Base-by-base conservation (phyloP, 2,329 filamentous ascomycete species). In the Didymosphaeria variabile region DNA sequence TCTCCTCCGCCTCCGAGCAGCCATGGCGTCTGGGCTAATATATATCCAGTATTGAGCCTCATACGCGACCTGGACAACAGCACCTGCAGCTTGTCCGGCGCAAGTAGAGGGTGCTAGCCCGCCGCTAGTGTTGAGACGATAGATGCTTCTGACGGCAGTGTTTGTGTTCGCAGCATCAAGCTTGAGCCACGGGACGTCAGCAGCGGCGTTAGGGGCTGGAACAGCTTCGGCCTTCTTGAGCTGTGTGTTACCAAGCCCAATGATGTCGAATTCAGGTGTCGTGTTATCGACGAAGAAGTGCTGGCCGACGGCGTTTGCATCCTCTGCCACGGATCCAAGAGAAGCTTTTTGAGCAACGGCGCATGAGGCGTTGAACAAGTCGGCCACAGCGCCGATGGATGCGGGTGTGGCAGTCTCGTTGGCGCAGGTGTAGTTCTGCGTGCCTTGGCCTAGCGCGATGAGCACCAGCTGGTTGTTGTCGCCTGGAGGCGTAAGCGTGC, bases 191-290 rank as follows among this genome's bases (percentile, higher is more conserved):
- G 90, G 75, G 2, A 97, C 92, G 10, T 91, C 84, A 34, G 76
- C 75, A n/a, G 83, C 85, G n/a, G 83, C 85, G 15, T 67, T 42
- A 0, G 93, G 93, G 0, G 94, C 92, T n/a, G 82, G 70, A 2
- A 85, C 81, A 1, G 84, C 81, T 58, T 83, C 85, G 59, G 85
- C 83, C 81, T 94, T 94, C 68, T 86, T 83, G 70, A 88, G 87
- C 23, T 86, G 86, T 59, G 88, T 84, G 47, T 90, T 90, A 42
- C 92, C 82, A 0, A 82, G 74, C 1, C 85, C 88, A 76, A 91
- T 85, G 64, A 97, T 85, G 79, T 94, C 86, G 83, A 98, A 98
- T 78, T 90, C 90, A 0, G 94, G 91, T 0, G 91, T 92, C 1
- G 87, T 90, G 40, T 78, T 72, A 72, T 90, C 87, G 63, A 82